These are phyloP conservation scores for Pluteus cervinus DNA, from an alignment of 768 basidiomycete genomes.

Conservation along the genomic window DNA sequence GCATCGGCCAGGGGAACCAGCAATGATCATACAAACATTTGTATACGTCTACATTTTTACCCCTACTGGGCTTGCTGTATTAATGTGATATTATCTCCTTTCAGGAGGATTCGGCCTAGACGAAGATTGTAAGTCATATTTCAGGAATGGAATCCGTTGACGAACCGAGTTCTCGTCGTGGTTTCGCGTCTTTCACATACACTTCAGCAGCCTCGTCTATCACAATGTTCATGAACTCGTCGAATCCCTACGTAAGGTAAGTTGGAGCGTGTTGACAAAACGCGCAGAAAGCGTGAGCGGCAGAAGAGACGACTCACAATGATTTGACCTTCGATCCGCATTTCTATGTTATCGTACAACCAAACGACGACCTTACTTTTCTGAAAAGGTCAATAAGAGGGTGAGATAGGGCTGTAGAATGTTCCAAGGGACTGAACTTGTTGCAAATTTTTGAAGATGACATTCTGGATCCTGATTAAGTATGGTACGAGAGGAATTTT, in stretches of 20 bases:
- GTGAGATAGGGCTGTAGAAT: slow-evolving; percentile 2
- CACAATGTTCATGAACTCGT: slow-evolving; percentile 99
- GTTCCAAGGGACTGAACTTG: slow-evolving; percentile 39
- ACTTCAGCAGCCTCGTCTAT: slow-evolving; percentile 92
- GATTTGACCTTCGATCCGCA: slow-evolving; percentile 94
- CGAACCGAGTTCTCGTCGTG: slow-evolving; percentile 77
- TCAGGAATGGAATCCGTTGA: slow-evolving; percentile 3
- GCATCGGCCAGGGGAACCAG: not conserved
- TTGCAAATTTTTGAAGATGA: slow-evolving; percentile 97
- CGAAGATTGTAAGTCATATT: slow-evolving; percentile 6
- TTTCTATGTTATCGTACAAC: slow-evolving; percentile 95
- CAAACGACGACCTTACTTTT: slow-evolving; percentile 84
- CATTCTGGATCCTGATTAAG: slow-evolving; percentile 52
- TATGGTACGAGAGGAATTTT: not conserved
- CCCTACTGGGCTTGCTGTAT: slow-evolving; percentile 59
- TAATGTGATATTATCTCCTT: slow-evolving; percentile 98
- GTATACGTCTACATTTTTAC: not conserved
- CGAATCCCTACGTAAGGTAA: slow-evolving; percentile 72
- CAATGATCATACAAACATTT: not conserved
- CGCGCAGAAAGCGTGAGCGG: slow-evolving; percentile 2
- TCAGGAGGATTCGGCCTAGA: slow-evolving; percentile 88
- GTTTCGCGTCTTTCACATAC: slow-evolving; percentile 84
- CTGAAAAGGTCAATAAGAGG: slow-evolving; percentile 36
- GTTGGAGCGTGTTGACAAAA: slow-evolving; percentile 9
- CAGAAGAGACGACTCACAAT: slow-evolving; percentile 56